Conservation (phyloP, 768 basidiomycete species). For the Lentinula sp. region DNA sequence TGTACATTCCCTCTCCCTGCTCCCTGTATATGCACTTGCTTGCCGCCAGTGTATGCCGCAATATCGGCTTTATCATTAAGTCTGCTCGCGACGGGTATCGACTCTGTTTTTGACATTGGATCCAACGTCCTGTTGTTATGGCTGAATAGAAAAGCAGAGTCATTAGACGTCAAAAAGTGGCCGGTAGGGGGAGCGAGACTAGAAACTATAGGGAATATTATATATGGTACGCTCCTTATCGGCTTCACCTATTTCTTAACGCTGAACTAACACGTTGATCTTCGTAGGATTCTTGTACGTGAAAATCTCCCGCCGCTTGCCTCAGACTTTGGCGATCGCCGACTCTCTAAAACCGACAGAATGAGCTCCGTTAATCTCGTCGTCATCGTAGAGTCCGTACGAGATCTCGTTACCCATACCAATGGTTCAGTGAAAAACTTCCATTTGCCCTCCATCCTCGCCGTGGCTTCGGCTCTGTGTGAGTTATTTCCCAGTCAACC, state of each 20-base stretch:
- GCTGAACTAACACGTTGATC: background rate
- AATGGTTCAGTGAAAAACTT: conserved; percentile 52
- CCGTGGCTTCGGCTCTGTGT: conserved; percentile 83
- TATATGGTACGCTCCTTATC: conserved; percentile 47
- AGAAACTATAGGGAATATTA: conserved; percentile 84
- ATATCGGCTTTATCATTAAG: conserved; percentile 80
- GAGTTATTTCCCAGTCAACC: conserved; percentile 11
- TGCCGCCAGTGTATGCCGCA: conserved; percentile 78
- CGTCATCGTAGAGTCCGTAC: conserved; percentile 82
- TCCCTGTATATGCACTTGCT: conserved; percentile 4
- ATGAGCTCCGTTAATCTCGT: conserved; percentile 92
- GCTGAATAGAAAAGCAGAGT: conserved; percentile 68
- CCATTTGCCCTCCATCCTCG: conserved; percentile 76
- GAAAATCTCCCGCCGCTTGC: background rate
- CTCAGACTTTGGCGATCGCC: conserved; percentile 1
- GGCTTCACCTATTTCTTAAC: background rate
- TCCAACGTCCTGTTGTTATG: conserved; percentile 76
- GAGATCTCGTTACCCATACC: conserved; percentile 54
- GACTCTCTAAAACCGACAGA: conserved; percentile 28
- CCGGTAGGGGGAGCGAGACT: conserved; percentile 85
- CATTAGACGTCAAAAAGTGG: conserved; percentile 80
- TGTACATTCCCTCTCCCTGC: conserved; percentile 12
- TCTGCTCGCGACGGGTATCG: conserved; percentile 84
- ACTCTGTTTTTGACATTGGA: conserved; percentile 80
- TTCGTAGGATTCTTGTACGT: conserved; percentile 33